These are phyloP conservation scores for Theileria annulata DNA, from an alignment of 169 alveolate species.

Conservation along the genomic window DNA sequence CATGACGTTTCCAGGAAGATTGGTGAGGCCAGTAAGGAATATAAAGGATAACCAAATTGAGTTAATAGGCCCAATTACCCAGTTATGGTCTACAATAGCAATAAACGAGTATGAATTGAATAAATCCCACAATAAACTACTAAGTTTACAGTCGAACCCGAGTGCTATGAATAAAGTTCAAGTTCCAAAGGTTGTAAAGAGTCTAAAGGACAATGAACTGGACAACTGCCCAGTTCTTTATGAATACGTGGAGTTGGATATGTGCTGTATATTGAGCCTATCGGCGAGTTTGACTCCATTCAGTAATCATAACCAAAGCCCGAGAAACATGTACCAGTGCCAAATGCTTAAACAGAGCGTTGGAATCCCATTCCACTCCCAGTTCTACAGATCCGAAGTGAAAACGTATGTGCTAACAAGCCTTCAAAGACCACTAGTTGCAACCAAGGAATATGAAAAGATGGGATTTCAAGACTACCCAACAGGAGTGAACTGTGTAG, in stretches of 20 bases:
- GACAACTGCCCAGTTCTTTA: conserved; percentile 82
- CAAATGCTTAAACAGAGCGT: conserved; percentile 99
- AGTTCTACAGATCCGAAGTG: conserved; percentile 93
- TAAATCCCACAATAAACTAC: conserved; percentile 36
- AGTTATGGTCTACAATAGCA: conserved; percentile 92
- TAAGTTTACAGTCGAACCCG: background rate
- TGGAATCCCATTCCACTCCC: conserved; percentile 97
- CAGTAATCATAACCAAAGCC: conserved; percentile 98
- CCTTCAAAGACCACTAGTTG: conserved; percentile 98
- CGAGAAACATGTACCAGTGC: conserved; percentile 98
- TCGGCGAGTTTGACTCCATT: conserved; percentile 97
- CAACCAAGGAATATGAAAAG: conserved; percentile 90
- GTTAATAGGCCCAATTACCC: conserved; percentile 96
- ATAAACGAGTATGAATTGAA: conserved; percentile 66
- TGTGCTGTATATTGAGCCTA: conserved; percentile 93
- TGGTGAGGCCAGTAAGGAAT: conserved; percentile 95
- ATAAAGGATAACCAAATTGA: conserved; percentile 87
- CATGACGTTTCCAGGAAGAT: conserved; percentile 94
- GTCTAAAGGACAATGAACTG: conserved; percentile 14
- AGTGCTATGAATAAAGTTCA: background rate
- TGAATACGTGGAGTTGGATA: conserved; percentile 95
- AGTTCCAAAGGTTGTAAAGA: background rate
- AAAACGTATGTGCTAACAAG: conserved; percentile 90
- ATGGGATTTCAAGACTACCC: conserved; percentile 96
- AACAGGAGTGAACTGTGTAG: conserved; percentile 98